These are phyloP conservation scores for Xylariaceae sp. DNA, from an alignment of 2,329 filamentous ascomycete genomes.

Conservation along the genomic window DNA sequence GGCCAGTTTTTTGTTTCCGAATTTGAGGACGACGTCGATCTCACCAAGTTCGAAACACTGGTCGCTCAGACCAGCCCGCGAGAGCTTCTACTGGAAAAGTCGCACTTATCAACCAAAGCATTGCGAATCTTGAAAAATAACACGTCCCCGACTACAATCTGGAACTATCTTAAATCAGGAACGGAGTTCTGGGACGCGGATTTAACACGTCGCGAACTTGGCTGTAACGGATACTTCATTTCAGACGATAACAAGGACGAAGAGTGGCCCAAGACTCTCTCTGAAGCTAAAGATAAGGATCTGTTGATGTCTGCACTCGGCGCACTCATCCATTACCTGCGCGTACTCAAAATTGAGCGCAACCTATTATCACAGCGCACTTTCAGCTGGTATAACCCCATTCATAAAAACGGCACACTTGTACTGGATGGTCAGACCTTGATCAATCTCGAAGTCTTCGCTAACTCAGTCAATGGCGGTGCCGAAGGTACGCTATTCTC, in stretches of 20 bases:
- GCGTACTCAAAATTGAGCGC: constrained; percentile 79
- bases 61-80: constrained; percentile 86
- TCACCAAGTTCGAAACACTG: constrained; percentile 96
- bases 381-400: constrained; percentile 88
- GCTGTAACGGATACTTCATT: constrained; percentile 72
- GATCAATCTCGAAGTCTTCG: constrained; percentile 96
- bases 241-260: constrained; percentile 47
- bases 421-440: constrained; percentile 93
- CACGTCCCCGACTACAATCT: constrained; percentile 84
- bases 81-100: constrained; percentile 86
- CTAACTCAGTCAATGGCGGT: constrained; percentile 85
- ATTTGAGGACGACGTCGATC: constrained; percentile 84
- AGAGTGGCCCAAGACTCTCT: constrained; percentile 69
- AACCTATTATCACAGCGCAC: constrained; percentile 84
- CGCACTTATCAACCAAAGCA: constrained; percentile 77
- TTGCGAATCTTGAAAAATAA: constrained; percentile 94
- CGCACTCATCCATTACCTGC: constrained; percentile 80
- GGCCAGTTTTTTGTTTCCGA: constrained; percentile 92
- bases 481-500: constrained; percentile 81
- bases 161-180: constrained; percentile 84
- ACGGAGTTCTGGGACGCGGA: constrained; percentile 91
- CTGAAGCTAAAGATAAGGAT: constrained; percentile 70
- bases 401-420: constrained; percentile 81
- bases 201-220: constrained; percentile 73
- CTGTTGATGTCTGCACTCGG: constrained; percentile 86